These are phyloP conservation scores for Verticillium longisporum DNA, from an alignment of 2,329 filamentous ascomycete species.

Conservation along the genomic window DNA sequence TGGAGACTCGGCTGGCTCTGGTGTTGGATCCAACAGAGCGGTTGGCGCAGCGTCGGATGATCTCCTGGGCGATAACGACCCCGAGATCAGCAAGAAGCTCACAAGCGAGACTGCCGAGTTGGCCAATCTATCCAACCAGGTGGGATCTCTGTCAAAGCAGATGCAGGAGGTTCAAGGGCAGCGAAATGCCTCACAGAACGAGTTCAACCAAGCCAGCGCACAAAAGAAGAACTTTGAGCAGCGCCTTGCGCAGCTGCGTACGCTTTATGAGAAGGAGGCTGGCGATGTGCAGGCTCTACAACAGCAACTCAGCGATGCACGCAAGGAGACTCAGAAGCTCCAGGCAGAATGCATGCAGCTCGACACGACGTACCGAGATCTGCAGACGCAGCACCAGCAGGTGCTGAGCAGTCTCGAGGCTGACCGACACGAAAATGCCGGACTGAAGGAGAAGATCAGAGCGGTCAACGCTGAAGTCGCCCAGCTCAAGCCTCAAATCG, in stretches of 20 bases:
- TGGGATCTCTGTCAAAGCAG: constrained; percentile 82
- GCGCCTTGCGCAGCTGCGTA: constrained; percentile 76
- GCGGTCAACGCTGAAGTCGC: constrained; percentile 75
- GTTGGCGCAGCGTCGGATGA: constrained; percentile 59
- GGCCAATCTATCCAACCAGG: constrained; percentile 93
- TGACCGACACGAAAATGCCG: constrained; percentile 83
- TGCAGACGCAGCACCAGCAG: constrained; percentile 77
- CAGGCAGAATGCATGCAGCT: constrained; percentile 78
- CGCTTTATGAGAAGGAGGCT: constrained; percentile 89
- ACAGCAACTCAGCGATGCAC: constrained; percentile 69
- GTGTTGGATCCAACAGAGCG: constrained; percentile 28
- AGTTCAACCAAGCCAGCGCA: constrained; percentile 70
- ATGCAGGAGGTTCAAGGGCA: constrained; percentile 90
- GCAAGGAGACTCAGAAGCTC: constrained; percentile 76
- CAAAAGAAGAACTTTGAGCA: constrained; percentile 94
- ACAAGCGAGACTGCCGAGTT: constrained; percentile 87
- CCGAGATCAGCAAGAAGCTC: constrained; percentile 80
- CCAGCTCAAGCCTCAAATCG: constrained; percentile 81
- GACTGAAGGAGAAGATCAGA: constrained; percentile 80
- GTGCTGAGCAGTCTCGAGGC: constrained; percentile 67
- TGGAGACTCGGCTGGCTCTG: constrained; percentile 48
- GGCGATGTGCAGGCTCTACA: constrained; percentile 79
- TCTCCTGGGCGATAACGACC: constrained; percentile 83
- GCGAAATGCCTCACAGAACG: constrained; percentile 69
- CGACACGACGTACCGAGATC: constrained; percentile 73